Evolutionary conservation across 129 eudicot genomes (phyloP).

Genomic region (Solidago caesia): DNA sequence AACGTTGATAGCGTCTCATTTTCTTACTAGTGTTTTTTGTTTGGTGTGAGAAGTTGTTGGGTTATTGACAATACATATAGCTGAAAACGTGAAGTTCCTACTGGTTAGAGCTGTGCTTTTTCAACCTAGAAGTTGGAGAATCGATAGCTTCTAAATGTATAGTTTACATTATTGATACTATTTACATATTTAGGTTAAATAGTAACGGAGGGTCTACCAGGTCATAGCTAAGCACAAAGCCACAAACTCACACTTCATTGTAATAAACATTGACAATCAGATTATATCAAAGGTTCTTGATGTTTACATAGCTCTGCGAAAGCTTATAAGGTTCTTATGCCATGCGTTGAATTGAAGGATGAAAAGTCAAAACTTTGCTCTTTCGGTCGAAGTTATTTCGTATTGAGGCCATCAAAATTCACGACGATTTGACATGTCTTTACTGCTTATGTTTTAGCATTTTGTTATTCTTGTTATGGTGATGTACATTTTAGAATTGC

Average conservation of each 20-base stretch:
- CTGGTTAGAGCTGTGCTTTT: neutral
- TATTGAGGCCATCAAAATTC: neutral
- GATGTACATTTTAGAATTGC: neutral
- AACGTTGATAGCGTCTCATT: neutral
- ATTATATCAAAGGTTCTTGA: neutral
- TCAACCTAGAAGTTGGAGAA: neutral
- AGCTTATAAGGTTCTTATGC: neutral
- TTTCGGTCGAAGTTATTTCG: neutral
- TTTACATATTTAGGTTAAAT: conserved; percentile 7
- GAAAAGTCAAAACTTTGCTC: neutral
- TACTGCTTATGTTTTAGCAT: neutral
- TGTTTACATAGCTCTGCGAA: conserved; percentile 7
- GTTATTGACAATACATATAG: neutral
- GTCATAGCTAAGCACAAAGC: neutral
- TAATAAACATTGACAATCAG: neutral
- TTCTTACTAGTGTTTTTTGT: neutral
- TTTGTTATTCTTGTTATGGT: neutral
- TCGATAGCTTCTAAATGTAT: neutral
- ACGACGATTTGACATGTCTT: neutral
- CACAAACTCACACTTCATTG: neutral
- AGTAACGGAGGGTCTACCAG: neutral
- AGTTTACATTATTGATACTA: neutral
- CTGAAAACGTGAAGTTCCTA: neutral
- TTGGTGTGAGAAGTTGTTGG: neutral
- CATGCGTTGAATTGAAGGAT: conserved; percentile 5